Evolutionary conservation across 208 protist genomes (phyloP), one percentile per base, ranked within the genome.

Genomic region (Trypanosoma cruzi): DNA sequence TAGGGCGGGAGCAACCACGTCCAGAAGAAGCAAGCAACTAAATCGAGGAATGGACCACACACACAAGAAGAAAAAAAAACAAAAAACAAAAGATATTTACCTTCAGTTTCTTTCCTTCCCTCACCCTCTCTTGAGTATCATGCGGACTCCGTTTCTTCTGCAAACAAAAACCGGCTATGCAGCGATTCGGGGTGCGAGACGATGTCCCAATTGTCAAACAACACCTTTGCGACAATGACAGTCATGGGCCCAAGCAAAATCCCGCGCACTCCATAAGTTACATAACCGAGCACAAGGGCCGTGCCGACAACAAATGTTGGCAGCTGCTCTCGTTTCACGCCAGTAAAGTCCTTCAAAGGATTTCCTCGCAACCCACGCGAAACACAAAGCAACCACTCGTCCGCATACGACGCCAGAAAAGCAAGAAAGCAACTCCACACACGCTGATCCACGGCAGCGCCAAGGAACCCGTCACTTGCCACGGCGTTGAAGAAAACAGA

Each of bases 171-270:
- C 11, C 1, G 0, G 3, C 20, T 31, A 20, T 7, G n/a, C 29
- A 6, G 34, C 26, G 18, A 0, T 11, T 64, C 60, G n/a, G 6
- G 8, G 18, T 66, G 64, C 26, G 82, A 28, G n/a, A 86, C 69
- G 10, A 80, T 67, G 37, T 90, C 82, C 85, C 88, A 90, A 69
- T 89, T 90, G 48, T 93, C 88, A 65, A 82, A 89, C 34, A 93
- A 46, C 22, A 88, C 85, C 56, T 82, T 86, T 32, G 88, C 88
- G 5, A 89, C 63, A 62, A 94, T 88, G 29, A 88, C 69, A 14
- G 79, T 94, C 62, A 94, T 68, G 1, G 88, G 88, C 0, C 88
- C 88, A 16, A 91, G 57, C 14, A 91, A 62, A 50, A 94, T 86
- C 0, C 88, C 88, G 31, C 73, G 28, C n/a, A 77, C 57, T 7